These are phyloP conservation scores for Fagus crenata DNA, from an alignment of 306 rosid species.

Conservation along the genomic window DNA sequence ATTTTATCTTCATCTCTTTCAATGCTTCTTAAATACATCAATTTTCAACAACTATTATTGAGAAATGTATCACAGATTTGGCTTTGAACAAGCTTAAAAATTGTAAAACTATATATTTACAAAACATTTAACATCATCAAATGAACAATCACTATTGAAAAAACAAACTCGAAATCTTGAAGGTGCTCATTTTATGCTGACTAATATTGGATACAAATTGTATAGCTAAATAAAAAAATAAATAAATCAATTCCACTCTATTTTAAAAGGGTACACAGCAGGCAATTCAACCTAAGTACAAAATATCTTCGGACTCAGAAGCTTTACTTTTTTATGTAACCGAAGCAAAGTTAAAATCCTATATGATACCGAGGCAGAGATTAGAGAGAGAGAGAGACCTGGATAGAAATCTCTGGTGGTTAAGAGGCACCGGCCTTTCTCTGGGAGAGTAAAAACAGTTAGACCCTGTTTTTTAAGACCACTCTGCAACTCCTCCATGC, in stretches of 20 bases:
- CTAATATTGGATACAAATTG: neutral
- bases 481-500: constrained; percentile 68
- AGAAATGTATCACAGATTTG: neutral
- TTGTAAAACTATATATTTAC: too few species aligned
- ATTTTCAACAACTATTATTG: neutral
- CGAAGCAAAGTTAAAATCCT: neutral
- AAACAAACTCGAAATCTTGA: neutral
- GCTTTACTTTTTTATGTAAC: neutral
- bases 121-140: neutral
- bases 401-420: constrained; percentile 59
- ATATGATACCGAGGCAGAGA: constrained; percentile 4
- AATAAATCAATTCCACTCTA: neutral
- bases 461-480: constrained; percentile 38
- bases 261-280: too few species aligned
- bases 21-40: neutral
- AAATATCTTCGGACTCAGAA: neutral
- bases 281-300: neutral
- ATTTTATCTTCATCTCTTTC: neutral
- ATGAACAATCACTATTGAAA: neutral
- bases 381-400: constrained; percentile 41
- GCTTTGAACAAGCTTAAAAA: too few species aligned
- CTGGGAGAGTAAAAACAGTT: constrained; percentile 47
- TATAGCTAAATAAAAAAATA: too few species aligned
- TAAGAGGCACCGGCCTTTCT: constrained; percentile 75
- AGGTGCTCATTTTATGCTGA: neutral